Conservation (phyloP, 306 rosid genomes). For the peach (Prunus persica) region DNA sequence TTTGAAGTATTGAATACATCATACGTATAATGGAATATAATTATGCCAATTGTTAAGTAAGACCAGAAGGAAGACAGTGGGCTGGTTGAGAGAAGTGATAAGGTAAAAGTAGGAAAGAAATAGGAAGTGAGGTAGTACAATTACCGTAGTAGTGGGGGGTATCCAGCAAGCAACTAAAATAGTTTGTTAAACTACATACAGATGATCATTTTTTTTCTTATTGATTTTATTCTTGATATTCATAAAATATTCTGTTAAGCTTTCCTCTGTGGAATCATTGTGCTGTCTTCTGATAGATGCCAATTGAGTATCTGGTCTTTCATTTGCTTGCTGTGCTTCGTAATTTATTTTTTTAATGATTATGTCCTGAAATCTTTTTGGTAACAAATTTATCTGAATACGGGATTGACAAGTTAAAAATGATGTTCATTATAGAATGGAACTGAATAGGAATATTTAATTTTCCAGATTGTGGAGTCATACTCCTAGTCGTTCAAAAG, state of each 20-base stretch:
- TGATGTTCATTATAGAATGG: not conserved
- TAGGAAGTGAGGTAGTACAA: too few species aligned
- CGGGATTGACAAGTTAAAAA: not conserved
- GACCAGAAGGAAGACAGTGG: not conserved
- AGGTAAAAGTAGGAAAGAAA: not conserved
- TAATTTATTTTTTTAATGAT: not conserved
- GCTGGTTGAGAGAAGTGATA: not conserved
- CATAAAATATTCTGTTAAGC: not conserved
- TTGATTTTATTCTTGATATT: not conserved
- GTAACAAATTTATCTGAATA: not conserved
- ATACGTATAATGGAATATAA: not conserved
- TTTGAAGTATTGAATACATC: not conserved
- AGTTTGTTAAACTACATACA: not conserved
- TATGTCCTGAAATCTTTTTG: not conserved
- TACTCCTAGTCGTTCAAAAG: too few species aligned
- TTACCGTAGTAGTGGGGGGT: too few species aligned
- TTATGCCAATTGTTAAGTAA: not conserved
- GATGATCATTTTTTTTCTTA: not conserved
- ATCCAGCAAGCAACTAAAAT: too few species aligned
- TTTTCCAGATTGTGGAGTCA: not conserved
- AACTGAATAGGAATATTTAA: not conserved
- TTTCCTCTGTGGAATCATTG: not conserved
- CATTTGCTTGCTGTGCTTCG: not conserved
- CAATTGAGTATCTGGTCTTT: not conserved
- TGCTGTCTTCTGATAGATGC: not conserved